A percentile compares a stretch with the other conserved stretches of the same genome.
Evolutionary conservation across 345 rosid species (phyloP).

Genomic region (Gossypium sturtianum): DNA sequence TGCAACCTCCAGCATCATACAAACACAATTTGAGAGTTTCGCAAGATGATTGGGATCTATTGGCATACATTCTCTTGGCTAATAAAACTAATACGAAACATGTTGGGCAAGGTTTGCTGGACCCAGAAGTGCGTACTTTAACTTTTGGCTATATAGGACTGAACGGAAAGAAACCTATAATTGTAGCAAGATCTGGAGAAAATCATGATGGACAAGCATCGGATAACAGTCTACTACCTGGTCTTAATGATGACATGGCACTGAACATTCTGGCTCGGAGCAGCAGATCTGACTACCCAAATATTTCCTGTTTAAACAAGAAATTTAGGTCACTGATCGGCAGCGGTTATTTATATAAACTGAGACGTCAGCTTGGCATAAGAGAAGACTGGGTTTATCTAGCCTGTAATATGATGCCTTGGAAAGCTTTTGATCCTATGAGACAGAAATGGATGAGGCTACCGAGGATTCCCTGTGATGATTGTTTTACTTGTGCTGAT

Average conservation of each 20-base stretch:
- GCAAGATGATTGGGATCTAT: slow-evolving; percentile 16
- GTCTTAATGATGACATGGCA: slow-evolving; percentile 31
- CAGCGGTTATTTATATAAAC: slow-evolving; percentile 35
- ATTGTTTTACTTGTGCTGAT: slow-evolving; percentile 38
- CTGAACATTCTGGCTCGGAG: slow-evolving; percentile 31
- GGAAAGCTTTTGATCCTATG: slow-evolving; percentile 42
- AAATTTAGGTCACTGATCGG: slow-evolving; percentile 28
- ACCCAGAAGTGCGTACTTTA: slow-evolving; percentile 15
- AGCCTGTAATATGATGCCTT: slow-evolving; percentile 33
- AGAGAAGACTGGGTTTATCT: slow-evolving; percentile 42
- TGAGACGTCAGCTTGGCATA: slow-evolving; percentile 29
- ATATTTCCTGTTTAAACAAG: slow-evolving; percentile 30
- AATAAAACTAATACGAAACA: slow-evolving; percentile 16
- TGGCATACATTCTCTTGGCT: slow-evolving; percentile 15
- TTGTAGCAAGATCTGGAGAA: slow-evolving; percentile 17
- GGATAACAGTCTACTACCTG: slow-evolving; percentile 27
- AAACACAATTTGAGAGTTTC: slow-evolving; percentile 8
- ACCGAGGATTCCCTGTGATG: slow-evolving; percentile 39
- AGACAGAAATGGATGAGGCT: slow-evolving; percentile 37
- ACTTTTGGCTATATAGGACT: slow-evolving; percentile 13
- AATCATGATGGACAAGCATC: slow-evolving; percentile 19
- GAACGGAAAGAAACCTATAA: slow-evolving; percentile 11
- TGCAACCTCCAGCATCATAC: slow-evolving; percentile 1
- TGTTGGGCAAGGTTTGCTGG: slow-evolving; percentile 12
- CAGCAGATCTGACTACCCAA: slow-evolving; percentile 35